Evolutionary conservation across 345 rosid genomes (phyloP).

Genomic region (Acer campestre): DNA sequence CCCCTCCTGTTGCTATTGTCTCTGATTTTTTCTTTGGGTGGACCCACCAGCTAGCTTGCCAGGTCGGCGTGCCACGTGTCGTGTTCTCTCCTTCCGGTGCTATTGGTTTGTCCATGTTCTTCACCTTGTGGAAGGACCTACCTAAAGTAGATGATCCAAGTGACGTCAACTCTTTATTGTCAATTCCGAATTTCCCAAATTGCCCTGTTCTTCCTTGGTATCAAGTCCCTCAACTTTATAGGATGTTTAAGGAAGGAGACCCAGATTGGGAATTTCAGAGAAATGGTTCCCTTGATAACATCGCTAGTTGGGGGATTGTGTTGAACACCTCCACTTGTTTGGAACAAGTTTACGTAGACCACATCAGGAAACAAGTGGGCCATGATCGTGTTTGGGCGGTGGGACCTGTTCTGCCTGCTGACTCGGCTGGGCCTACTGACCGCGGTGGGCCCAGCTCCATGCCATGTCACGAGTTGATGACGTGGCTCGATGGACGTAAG

Average conservation of each 20-base stretch:
- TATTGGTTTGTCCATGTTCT: constrained; percentile 29
- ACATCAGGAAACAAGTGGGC: not conserved
- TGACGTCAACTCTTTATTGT: constrained; percentile 13
- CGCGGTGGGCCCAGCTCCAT: constrained; percentile 33
- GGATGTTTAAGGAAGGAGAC: constrained; percentile 32
- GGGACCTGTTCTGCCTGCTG: constrained; percentile 33
- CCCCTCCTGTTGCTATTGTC: constrained; percentile 47
- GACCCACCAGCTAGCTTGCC: constrained; percentile 37
- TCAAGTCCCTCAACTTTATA: constrained; percentile 35
- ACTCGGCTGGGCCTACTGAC: not conserved
- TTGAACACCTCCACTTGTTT: constrained; percentile 55
- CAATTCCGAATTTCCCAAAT: constrained; percentile 38
- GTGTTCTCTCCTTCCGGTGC: constrained; percentile 63
- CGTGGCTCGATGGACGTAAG: constrained; percentile 22
- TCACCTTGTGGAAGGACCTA: constrained; percentile 28
- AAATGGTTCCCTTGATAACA: constrained; percentile 32
- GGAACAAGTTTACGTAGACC: constrained; percentile 32
- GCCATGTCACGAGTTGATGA: constrained; percentile 1
- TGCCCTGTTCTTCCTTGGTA: constrained; percentile 39
- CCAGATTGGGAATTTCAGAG: constrained; percentile 38
- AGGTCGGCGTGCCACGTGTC: constrained; percentile 39
- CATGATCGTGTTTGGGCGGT: constrained; percentile 46
- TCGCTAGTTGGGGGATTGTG: constrained; percentile 56
- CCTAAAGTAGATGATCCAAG: constrained; percentile 23
- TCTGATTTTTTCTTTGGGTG: not conserved